phyloP scores from a whole-genome alignment of 176 grass and related monocot species.

The Thalia dealbata region DNA sequence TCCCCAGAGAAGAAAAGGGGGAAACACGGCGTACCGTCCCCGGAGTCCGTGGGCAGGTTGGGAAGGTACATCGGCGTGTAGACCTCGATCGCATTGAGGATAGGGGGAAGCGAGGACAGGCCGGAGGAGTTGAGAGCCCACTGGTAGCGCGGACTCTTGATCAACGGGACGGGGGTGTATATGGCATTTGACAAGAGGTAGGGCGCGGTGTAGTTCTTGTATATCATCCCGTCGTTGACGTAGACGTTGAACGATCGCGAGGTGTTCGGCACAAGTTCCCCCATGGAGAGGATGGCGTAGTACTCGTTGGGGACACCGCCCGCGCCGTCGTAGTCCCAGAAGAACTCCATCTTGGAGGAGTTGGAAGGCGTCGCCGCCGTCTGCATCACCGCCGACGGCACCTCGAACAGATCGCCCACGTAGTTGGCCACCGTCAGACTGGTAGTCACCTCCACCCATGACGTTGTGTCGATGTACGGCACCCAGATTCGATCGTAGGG shows the following conservation, averaged over 20 bases:
- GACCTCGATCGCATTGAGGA: slow-evolving; percentile 44
- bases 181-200: slow-evolving; percentile 1
- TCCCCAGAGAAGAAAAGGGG: neutral
- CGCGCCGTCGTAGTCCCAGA: neutral
- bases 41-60: slow-evolving; percentile 16
- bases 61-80: slow-evolving; percentile 27
- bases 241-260: slow-evolving; percentile 25
- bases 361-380: slow-evolving; percentile 29
- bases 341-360: slow-evolving; percentile 24
- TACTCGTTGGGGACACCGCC: neutral
- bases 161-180: neutral
- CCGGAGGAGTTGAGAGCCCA: slow-evolving; percentile 28
- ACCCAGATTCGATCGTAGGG: neutral
- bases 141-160: neutral
- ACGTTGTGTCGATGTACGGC: neutral
- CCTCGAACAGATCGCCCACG: neutral
- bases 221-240: slow-evolving; percentile 11
- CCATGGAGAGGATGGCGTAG: slow-evolving; percentile 15
- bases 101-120: slow-evolving; percentile 41
- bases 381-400: slow-evolving; percentile 35
- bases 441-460: slow-evolving; percentile 15
- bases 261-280: slow-evolving; percentile 22
- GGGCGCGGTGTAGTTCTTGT: neutral
- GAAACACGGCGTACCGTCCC: slow-evolving; percentile 28
- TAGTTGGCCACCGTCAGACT: neutral